Percentiles rank a stretch among this genome's conserved stretches.
These are phyloP conservation scores for Cladochytrium replicatum DNA, from an alignment of 192 early-diverging fungal genomes.

Conservation along the genomic window DNA sequence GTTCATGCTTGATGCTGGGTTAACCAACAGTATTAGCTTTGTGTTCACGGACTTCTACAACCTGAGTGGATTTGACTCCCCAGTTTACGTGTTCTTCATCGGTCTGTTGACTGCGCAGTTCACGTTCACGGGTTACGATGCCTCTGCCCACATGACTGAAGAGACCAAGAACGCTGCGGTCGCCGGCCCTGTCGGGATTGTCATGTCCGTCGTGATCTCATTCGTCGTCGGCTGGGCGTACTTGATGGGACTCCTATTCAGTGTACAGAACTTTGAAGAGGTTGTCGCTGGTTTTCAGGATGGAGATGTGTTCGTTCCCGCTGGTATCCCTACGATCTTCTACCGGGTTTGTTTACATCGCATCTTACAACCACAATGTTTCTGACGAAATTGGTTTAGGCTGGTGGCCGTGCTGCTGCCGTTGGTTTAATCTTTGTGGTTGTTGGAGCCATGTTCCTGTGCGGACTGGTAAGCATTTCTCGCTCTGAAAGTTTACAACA, in stretches of 20 bases:
- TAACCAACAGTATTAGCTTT: background rate
- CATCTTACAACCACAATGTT: too few species aligned
- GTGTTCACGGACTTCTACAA: slow-evolving; percentile 27
- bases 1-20: too few species aligned
- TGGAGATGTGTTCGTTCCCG: too few species aligned
- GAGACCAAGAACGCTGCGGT: slow-evolving; percentile 30
- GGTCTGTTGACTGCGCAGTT: slow-evolving; percentile 30
- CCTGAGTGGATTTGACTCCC: slow-evolving; percentile 15
- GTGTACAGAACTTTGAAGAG: slow-evolving; percentile 13
- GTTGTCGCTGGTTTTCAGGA: too few species aligned
- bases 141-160: slow-evolving; percentile 35
- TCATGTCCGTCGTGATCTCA: slow-evolving; percentile 21
- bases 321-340: too few species aligned
- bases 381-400: slow-evolving; percentile 20
- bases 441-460: slow-evolving; percentile 22
- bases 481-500: too few species aligned
- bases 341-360: too few species aligned
- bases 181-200: slow-evolving; percentile 25
- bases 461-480: slow-evolving; percentile 29
- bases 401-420: slow-evolving; percentile 21
- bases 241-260: slow-evolving; percentile 24
- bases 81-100: slow-evolving; percentile 24
- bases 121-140: slow-evolving; percentile 33
- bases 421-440: slow-evolving; percentile 28
- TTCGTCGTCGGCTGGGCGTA: slow-evolving; percentile 20